phyloP scores from a whole-genome alignment of 805 yeast genomes.

The Candida sphagnicola region DNA sequence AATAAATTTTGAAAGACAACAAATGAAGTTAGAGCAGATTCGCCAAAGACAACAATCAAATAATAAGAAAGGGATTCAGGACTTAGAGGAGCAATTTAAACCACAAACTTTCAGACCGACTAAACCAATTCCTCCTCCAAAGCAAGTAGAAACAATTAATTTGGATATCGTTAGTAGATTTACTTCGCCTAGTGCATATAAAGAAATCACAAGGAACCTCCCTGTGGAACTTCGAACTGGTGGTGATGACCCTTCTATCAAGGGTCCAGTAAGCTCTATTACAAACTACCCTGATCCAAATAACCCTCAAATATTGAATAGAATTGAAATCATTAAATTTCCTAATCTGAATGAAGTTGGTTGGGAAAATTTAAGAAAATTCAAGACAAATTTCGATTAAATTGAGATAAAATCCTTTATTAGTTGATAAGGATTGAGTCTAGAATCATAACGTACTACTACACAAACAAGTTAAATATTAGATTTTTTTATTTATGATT shows the following conservation, averaged over 20 bases:
- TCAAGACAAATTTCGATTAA: conserved; percentile 8
- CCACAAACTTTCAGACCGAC: conserved; percentile 8
- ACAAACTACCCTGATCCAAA: conserved; percentile 25
- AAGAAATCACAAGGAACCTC: conserved; percentile 27
- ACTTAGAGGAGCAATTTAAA: conserved; percentile 9
- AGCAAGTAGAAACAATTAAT: conserved; percentile 15
- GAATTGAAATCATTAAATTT: conserved; percentile 36
- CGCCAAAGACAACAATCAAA: conserved; percentile 10
- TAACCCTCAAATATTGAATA: conserved; percentile 31
- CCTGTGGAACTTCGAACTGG: conserved; percentile 29
- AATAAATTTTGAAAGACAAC: conserved; percentile 5
- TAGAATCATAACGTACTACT: no score
- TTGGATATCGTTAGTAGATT: conserved; percentile 23
- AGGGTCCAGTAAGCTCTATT: conserved; percentile 32
- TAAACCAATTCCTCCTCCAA: conserved; percentile 15
- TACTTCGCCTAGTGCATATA: conserved; percentile 29
- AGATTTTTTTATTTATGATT: no score
- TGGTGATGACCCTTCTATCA: conserved; percentile 18
- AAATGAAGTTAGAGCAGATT: conserved; percentile 13
- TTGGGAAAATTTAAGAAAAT: conserved; percentile 41
- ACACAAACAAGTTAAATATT: no score
- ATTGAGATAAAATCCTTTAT: no score
- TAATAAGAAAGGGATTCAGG: conserved; percentile 11
- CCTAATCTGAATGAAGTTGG: conserved; percentile 41
- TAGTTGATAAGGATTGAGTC: no score